phyloP scores from a whole-genome alignment of 495 filamentous ascomycete genomes.

The Tirmania nivea region DNA sequence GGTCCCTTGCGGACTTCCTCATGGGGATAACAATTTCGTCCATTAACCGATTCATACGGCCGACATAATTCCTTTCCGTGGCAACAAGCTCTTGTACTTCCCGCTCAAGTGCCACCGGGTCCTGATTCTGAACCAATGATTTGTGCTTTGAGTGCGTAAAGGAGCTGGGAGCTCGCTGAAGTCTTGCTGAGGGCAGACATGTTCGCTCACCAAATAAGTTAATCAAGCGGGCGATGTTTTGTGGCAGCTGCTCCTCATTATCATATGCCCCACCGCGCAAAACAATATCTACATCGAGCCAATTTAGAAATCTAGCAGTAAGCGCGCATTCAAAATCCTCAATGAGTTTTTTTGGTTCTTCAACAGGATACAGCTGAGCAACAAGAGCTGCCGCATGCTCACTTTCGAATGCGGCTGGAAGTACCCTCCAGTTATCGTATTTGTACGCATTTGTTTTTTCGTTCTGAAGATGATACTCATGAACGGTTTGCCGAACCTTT shows the following conservation, averaged over 20 bases:
- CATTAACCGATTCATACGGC: slow-evolving; percentile 61
- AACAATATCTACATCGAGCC: slow-evolving; percentile 74
- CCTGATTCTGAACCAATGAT: slow-evolving; percentile 50
- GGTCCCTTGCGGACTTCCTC: slow-evolving; percentile 19
- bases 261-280: slow-evolving; percentile 38
- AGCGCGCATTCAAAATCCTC: slow-evolving; percentile 47
- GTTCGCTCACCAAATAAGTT: slow-evolving; percentile 57
- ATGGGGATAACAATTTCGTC: slow-evolving; percentile 35
- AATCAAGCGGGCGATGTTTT: slow-evolving; percentile 37
- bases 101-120: slow-evolving; percentile 62
- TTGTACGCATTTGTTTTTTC: slow-evolving; percentile 11
- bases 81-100: slow-evolving; percentile 84
- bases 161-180: slow-evolving; percentile 71
- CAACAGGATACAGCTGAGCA: slow-evolving; percentile 55
- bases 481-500: slow-evolving; percentile 26
- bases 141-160: slow-evolving; percentile 54
- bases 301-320: slow-evolving; percentile 52
- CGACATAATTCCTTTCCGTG: slow-evolving; percentile 84
- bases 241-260: slow-evolving; percentile 30
- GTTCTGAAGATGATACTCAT: slow-evolving; percentile 26
- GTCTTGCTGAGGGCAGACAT: slow-evolving; percentile 69
- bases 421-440: slow-evolving; percentile 7
- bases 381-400: slow-evolving; percentile 83
- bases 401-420: slow-evolving; percentile 45
- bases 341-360: slow-evolving; percentile 50